Percentiles rank a stretch among this genome's conserved stretches.
Conservation (phyloP, 2,329 filamentous ascomycete species). For the Hypoxylon sp. region DNA sequence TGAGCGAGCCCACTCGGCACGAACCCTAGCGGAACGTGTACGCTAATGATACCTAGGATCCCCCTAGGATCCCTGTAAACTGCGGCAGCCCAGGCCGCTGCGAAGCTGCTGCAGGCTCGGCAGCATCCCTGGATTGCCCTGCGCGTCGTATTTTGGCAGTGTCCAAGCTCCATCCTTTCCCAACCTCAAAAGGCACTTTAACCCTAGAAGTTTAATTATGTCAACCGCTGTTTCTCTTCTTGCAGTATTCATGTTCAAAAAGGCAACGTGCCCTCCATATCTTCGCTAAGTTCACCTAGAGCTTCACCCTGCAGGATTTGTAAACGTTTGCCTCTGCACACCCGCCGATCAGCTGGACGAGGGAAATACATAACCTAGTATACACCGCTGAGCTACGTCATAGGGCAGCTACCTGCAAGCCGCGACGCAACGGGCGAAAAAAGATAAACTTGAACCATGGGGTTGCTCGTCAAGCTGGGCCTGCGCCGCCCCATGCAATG, state of each 20-base stretch:
- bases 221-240: conserved; percentile 9
- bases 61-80: conserved; percentile 21
- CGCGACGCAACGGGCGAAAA: background rate
- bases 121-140: conserved; percentile 14
- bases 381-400: conserved; percentile 20
- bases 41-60: conserved; percentile 25
- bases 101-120: conserved; percentile 8
- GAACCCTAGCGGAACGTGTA: conserved; percentile 24
- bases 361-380: background rate
- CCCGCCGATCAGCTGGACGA: background rate
- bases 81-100: background rate
- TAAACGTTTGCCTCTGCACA: background rate
- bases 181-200: conserved; percentile 25
- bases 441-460: conserved; percentile 53
- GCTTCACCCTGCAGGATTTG: background rate
- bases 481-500: conserved; percentile 61
- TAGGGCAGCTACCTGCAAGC: conserved; percentile 20
- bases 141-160: conserved; percentile 36
- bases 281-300: background rate
- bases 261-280: conserved; percentile 1
- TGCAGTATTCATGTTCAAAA: conserved; percentile 11
- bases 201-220: conserved; percentile 17
- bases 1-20: conserved; percentile 12
- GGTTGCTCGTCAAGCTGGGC: conserved; percentile 58
- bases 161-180: conserved; percentile 11